Conservation (phyloP, 2,329 filamentous ascomycete genomes). For the Talaromyces sp. region DNA sequence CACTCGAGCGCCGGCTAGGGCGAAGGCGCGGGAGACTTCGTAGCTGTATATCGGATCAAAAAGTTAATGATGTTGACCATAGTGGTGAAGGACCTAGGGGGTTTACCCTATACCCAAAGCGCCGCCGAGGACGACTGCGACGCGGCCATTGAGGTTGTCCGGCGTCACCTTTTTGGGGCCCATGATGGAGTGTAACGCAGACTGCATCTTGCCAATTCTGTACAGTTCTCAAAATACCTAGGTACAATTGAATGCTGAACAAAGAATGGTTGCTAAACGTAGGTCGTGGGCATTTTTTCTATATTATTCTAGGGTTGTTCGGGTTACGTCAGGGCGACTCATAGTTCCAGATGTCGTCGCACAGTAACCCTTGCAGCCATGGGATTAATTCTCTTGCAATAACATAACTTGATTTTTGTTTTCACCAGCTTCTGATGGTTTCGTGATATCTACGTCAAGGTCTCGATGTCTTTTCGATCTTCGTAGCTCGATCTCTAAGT, state of each 20-base stretch:
- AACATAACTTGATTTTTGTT: not conserved
- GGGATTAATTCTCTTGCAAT: not conserved
- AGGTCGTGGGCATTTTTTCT: not conserved
- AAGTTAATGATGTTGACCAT: not conserved
- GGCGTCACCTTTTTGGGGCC: conserved; percentile 40
- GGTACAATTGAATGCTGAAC: not conserved
- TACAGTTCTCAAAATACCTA: not conserved
- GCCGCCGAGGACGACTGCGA: conserved; percentile 43
- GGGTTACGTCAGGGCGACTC: conserved; percentile 12
- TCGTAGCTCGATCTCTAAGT: not conserved
- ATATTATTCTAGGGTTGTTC: not conserved
- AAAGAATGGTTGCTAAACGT: not conserved
- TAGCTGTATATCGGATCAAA: conserved; percentile 24
- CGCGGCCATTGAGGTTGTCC: conserved; percentile 35
- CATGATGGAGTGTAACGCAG: conserved; percentile 38
- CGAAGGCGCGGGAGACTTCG: conserved; percentile 37
- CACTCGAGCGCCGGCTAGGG: conserved; percentile 34
- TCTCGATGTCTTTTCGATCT: not conserved
- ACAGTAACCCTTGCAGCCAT: not conserved
- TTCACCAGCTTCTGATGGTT: not conserved
- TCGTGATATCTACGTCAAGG: not conserved
- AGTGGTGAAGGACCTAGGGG: not conserved
- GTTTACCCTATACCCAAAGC: conserved; percentile 41
- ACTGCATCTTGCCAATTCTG: conserved; percentile 35
- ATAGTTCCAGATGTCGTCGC: not conserved